Conservation (phyloP, 352 stramenopile species). For the Stramenopiles sp. region DNA sequence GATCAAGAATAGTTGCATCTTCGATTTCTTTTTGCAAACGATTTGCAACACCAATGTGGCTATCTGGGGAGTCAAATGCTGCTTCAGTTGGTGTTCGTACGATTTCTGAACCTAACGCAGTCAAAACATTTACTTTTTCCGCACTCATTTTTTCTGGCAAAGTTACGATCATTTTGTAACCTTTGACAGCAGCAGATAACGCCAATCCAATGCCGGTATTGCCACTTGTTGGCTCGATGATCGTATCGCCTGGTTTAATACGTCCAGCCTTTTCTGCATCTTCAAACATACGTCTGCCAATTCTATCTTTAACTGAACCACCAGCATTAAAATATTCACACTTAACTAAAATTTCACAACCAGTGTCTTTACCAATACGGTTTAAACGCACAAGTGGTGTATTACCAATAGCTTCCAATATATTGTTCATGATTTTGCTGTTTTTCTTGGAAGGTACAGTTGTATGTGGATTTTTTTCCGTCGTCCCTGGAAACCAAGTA, state of each 20-base stretch:
- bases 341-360: slow-evolving; percentile 73
- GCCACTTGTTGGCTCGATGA: slow-evolving; percentile 83
- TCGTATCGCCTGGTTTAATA: slow-evolving; percentile 69
- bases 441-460: background rate
- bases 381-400: slow-evolving; percentile 80
- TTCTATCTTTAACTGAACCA: slow-evolving; percentile 60
- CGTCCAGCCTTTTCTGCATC: slow-evolving; percentile 54
- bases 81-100: slow-evolving; percentile 84
- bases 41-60: slow-evolving; percentile 74
- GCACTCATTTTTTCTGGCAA: slow-evolving; percentile 30
- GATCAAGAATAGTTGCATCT: slow-evolving; percentile 84
- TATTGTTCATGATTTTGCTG: slow-evolving; percentile 73
- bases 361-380: slow-evolving; percentile 36
- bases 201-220: slow-evolving; percentile 93
- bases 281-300: slow-evolving; percentile 57
- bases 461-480: slow-evolving; percentile 8
- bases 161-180: slow-evolving; percentile 81
- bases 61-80: slow-evolving; percentile 79
- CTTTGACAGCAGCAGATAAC: slow-evolving; percentile 82
- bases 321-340: slow-evolving; percentile 84
- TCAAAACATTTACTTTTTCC: slow-evolving; percentile 55
- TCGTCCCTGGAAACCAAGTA: slow-evolving; percentile 15
- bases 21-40: slow-evolving; percentile 74
- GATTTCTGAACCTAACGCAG: slow-evolving; percentile 81
- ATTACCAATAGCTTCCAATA: slow-evolving; percentile 77